phyloP scores from a whole-genome alignment of 495 filamentous ascomycete genomes.

The Penicillium bovifimosum region DNA sequence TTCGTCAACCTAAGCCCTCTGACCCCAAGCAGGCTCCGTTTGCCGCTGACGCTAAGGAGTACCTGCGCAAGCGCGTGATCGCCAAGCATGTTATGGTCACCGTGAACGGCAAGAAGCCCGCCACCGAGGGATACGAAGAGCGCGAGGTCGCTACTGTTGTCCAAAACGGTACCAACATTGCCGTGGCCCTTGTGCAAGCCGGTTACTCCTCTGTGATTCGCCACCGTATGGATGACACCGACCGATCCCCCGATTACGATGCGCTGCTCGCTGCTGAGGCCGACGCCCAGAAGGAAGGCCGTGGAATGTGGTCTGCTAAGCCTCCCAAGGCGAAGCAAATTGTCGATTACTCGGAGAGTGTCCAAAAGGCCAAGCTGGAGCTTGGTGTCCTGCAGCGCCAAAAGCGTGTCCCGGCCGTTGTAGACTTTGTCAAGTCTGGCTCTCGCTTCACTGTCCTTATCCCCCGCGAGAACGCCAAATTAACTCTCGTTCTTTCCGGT shows the following conservation, averaged over 20 bases:
- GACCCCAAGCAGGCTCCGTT: slow-evolving; percentile 81
- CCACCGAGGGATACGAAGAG: slow-evolving; percentile 86
- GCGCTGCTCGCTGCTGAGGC: slow-evolving; percentile 86
- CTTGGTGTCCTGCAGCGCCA: slow-evolving; percentile 80
- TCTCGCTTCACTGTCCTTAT: slow-evolving; percentile 91
- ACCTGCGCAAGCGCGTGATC: slow-evolving; percentile 85
- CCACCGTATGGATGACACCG: slow-evolving; percentile 86
- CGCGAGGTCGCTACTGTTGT: slow-evolving; percentile 88
- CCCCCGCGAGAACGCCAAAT: slow-evolving; percentile 86
- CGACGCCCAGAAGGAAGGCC: slow-evolving; percentile 72
- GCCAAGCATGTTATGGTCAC: slow-evolving; percentile 88
- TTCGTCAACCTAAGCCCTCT: slow-evolving; percentile 81
- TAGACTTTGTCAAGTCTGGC: slow-evolving; percentile 95
- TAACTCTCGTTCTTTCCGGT: slow-evolving; percentile 91
- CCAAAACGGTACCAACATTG: slow-evolving; percentile 79
- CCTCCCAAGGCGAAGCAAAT: slow-evolving; percentile 71
- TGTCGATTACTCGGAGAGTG: slow-evolving; percentile 82
- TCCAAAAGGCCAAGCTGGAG: slow-evolving; percentile 93
- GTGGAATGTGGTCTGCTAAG: slow-evolving; percentile 93
- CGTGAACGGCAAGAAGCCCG: slow-evolving; percentile 85
- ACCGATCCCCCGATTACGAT: slow-evolving; percentile 90
- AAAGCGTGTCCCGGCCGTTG: slow-evolving; percentile 86
- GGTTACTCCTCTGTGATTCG: slow-evolving; percentile 91
- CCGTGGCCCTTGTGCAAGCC: slow-evolving; percentile 76
- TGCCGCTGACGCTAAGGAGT: slow-evolving; percentile 91